Percentiles rank a stretch among this genome's conserved stretches.
These are phyloP conservation scores for Aspergillus ochraceoroseus DNA, from an alignment of 2,329 filamentous ascomycete genomes.

Conservation along the genomic window DNA sequence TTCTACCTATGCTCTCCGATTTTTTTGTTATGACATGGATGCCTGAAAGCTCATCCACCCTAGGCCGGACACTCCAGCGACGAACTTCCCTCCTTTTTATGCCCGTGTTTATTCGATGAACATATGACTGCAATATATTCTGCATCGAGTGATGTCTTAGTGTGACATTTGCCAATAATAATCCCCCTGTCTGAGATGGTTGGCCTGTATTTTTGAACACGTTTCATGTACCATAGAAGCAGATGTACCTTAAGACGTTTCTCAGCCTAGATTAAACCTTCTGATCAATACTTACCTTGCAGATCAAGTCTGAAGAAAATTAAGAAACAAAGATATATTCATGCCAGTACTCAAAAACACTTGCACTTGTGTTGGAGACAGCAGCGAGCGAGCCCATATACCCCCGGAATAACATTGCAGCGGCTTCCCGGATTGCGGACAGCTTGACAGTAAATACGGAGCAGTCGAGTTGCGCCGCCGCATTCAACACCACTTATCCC, in stretches of 20 bases:
- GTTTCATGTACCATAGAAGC: conserved; percentile 10
- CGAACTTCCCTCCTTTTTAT: conserved; percentile 13
- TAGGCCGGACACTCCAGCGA: neutral
- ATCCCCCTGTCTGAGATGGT: conserved; percentile 6
- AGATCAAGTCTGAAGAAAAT: no score
- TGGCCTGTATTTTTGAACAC: conserved; percentile 7
- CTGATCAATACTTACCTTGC: no score
- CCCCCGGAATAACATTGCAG: conserved; percentile 27
- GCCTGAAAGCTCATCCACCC: neutral
- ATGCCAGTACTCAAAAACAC: no score
- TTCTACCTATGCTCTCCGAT: conserved; percentile 1
- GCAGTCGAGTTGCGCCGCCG: conserved; percentile 1
- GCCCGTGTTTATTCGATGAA: conserved; percentile 19
- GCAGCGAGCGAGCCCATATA: no score
- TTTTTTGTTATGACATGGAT: conserved; percentile 5
- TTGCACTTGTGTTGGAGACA: no score
- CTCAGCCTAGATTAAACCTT: no score
- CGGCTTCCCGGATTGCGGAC: conserved; percentile 24
- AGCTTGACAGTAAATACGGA: conserved; percentile 23
- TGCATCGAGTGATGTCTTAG: conserved; percentile 17
- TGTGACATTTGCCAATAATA: conserved; percentile 12
- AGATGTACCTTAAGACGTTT: neutral
- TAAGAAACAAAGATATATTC: no score
- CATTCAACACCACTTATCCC: conserved; percentile 6
- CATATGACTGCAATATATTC: conserved; percentile 19